Base-by-base conservation (phyloP, 371 early-diverging fungal species). In the Mortierella sp. region DNA sequence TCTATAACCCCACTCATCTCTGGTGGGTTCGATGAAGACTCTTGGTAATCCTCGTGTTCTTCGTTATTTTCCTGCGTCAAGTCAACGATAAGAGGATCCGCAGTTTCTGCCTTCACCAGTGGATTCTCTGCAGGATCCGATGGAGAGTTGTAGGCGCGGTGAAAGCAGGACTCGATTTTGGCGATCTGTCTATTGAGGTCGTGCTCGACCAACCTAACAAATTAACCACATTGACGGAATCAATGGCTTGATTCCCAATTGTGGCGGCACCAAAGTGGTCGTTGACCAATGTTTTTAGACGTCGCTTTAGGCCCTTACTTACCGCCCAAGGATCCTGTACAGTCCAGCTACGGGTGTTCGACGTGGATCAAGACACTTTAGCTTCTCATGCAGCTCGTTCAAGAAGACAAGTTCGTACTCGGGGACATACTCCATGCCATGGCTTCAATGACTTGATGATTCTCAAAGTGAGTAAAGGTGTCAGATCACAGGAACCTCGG, bases 261-360 rank as follows among this genome's bases (percentile, higher is more conserved):
- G 34, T n/a, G n/a, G n/a, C n/a, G n/a, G n/a, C n/a, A n/a, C n/a
- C n/a, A n/a, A n/a, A n/a, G n/a, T n/a, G n/a, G n/a, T n/a, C n/a
- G n/a, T n/a, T n/a, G n/a, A n/a, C n/a, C n/a, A n/a, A n/a, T n/a
- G n/a, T n/a, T n/a, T n/a, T n/a, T n/a, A n/a, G n/a, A n/a, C n/a
- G n/a, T n/a, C n/a, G n/a, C n/a, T n/a, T n/a, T n/a, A n/a, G n/a
- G n/a, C n/a, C n/a, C n/a, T n/a, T 6, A 39, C 52, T 50, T 56
- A 68, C 74, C 64, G 55, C 23, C 68, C 74, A 48, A 73, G 60
- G 26, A 73, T 54, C 30, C 74, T 49, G 27, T 47, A 73, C 23
- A 67, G 41, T 30, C 74, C 74, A 10, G 64, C 67, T 2, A 12
- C 56, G 14, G 21, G 26, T 2, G 21, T 38, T 6, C 45, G 50